These are phyloP conservation scores for Loxodes magnus DNA, from an alignment of 73 alveolate species.

Conservation along the genomic window DNA sequence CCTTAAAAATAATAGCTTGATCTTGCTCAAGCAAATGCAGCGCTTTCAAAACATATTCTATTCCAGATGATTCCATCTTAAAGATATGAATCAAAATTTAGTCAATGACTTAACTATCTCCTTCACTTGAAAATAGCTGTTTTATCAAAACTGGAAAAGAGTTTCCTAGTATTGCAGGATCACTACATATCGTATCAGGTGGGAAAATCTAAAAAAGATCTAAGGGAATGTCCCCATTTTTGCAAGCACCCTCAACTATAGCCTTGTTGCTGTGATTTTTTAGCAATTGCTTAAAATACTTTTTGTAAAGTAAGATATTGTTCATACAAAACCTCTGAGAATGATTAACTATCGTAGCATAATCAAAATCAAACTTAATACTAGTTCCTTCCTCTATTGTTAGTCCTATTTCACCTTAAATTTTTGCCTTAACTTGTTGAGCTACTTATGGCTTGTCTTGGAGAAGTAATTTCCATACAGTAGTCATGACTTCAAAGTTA, in stretches of 20 bases:
- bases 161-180: background rate
- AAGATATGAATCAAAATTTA: background rate
- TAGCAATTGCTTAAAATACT: background rate
- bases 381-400: too few species aligned
- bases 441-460: slow-evolving; percentile 6
- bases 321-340: too few species aligned
- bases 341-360: too few species aligned
- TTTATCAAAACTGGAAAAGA: slow-evolving; percentile 4
- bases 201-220: background rate
- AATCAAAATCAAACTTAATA: too few species aligned
- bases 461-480: background rate
- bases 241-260: background rate
- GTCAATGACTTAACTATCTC: background rate
- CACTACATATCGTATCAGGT: background rate
- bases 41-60: slow-evolving; percentile 8
- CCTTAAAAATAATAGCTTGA: too few species aligned
- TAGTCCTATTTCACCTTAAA: too few species aligned
- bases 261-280: too few species aligned
- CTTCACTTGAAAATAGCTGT: background rate
- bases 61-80: background rate
- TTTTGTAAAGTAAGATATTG: too few species aligned
- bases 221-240: background rate
- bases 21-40: slow-evolving; percentile 11
- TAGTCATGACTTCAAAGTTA: background rate
- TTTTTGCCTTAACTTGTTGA: too few species aligned